Evolutionary conservation across 2,329 filamentous ascomycete species (phyloP).

Genomic region (Epichloe elymi): DNA sequence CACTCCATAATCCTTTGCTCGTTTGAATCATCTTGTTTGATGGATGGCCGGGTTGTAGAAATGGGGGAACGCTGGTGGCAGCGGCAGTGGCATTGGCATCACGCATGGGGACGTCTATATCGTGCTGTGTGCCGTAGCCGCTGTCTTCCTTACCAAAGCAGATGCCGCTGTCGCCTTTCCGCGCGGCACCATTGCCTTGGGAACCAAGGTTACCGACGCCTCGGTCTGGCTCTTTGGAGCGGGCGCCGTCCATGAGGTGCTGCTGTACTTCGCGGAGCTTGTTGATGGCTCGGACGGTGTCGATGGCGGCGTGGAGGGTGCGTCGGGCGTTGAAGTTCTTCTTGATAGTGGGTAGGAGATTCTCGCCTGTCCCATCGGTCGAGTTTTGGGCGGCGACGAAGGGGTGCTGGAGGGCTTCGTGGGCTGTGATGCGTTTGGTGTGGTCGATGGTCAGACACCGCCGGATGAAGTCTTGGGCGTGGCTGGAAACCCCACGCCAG

Average conservation of each 20-base stretch:
- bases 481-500: constrained; percentile 83
- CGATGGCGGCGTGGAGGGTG: constrained; percentile 57
- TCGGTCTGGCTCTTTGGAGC: constrained; percentile 34
- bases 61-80: constrained; percentile 25
- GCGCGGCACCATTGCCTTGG: constrained; percentile 7
- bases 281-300: constrained; percentile 58
- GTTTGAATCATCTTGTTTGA: constrained; percentile 49
- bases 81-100: constrained; percentile 30
- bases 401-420: constrained; percentile 57
- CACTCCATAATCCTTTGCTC: constrained; percentile 49
- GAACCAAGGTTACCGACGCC: constrained; percentile 14
- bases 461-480: constrained; percentile 84
- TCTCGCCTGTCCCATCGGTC: constrained; percentile 38
- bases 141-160: constrained; percentile 31
- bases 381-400: constrained; percentile 45
- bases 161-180: constrained; percentile 34
- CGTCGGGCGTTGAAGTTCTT: constrained; percentile 62
- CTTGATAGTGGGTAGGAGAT: constrained; percentile 55
- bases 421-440: constrained; percentile 75
- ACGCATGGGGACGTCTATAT: constrained; percentile 30
- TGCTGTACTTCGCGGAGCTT: constrained; percentile 53
- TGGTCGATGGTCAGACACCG: constrained; percentile 87
- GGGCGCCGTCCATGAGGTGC: constrained; percentile 42
- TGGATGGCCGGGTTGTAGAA: constrained; percentile 40
- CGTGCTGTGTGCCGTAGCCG: constrained; percentile 32